phyloP scores from a whole-genome alignment of 768 basidiomycete genomes.

The Xanthoconium purpureum region DNA sequence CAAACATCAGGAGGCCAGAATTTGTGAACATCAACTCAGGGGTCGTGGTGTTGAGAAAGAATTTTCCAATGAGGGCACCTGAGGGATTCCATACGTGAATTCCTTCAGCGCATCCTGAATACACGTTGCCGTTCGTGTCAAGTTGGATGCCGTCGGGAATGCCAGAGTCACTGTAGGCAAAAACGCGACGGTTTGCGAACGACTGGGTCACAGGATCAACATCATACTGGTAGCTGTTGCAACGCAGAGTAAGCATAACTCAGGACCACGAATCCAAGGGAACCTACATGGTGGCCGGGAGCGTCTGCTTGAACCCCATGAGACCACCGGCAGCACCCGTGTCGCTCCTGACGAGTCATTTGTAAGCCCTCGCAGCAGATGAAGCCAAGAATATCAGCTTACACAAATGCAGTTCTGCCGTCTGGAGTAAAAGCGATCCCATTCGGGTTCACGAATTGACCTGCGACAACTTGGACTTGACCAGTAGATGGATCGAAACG shows the following conservation, averaged over 20 bases:
- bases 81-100: constrained; percentile 56
- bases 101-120: constrained; percentile 64
- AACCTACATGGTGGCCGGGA: constrained; percentile 66
- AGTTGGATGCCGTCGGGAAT: constrained; percentile 67
- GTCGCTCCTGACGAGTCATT: constrained; percentile 31
- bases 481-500: constrained; percentile 62
- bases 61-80: constrained; percentile 45
- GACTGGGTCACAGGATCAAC: constrained; percentile 52
- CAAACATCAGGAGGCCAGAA: constrained; percentile 38
- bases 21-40: constrained; percentile 43
- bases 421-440: constrained; percentile 70
- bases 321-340: constrained; percentile 36
- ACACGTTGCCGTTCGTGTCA: constrained; percentile 64
- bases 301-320: constrained; percentile 51
- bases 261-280: not conserved
- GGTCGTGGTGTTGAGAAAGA: constrained; percentile 27
- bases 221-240: constrained; percentile 61
- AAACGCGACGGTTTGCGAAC: constrained; percentile 61
- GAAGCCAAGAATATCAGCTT: constrained; percentile 11
- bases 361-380: constrained; percentile 2
- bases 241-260: not conserved
- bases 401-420: constrained; percentile 66
- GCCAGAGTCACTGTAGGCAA: constrained; percentile 68
- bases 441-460: constrained; percentile 69
- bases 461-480: constrained; percentile 67